Base-by-base conservation (phyloP, 2,329 filamentous ascomycete species). In the Aureobasidium sp. region DNA sequence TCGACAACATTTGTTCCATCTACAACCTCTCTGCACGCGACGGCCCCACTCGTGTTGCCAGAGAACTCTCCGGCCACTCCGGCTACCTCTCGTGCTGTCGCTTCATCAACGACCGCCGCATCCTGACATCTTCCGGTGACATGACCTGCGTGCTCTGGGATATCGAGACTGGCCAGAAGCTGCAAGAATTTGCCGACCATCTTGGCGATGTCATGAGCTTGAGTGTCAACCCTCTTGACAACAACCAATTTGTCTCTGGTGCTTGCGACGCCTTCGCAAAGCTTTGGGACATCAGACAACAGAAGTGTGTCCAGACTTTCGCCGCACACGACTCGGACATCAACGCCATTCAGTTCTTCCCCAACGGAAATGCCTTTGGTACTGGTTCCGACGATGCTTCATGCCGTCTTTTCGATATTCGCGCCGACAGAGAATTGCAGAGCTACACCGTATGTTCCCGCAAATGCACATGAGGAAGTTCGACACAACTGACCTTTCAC, bases 91-190 rank as follows among this genome's bases (percentile, higher is more conserved):
- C 91, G 26, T 99, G 94, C 88, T 97, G 94, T 76, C 89, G 94
- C 67, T 99, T 99, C 77, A 96, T 97, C 81, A 97, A 96, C 76
- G 94, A 99, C 79, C 88, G 94, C 72, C 91, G 91, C 73, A 97
- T 99, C 72, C 86, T 99, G 67, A 99, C 94, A 64, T 97, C 94
- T 0, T 99, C 94, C 2, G 94, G 94, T 66, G 94, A 99, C 75
- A 99, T 99, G 94, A 99, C 94, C 58, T 99, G 94, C 77, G 97
- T 97, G 88, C 90, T 97, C 73, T 99, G 94, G 94, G 94, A 99
- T 80, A 93, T 99, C 67, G 94, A 99, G 79, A 96, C 93, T 0
- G 94, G 94, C 62, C 91, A 92, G 67, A 97, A 97, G 80, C 89
- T 96, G 46, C 96, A 92, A 72, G 94, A 99, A 76, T 99, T 97